Evolutionary conservation across 2,329 filamentous ascomycete species (phyloP), one percentile per base, ranked within the genome.

Genomic region (Xylariales sp.): DNA sequence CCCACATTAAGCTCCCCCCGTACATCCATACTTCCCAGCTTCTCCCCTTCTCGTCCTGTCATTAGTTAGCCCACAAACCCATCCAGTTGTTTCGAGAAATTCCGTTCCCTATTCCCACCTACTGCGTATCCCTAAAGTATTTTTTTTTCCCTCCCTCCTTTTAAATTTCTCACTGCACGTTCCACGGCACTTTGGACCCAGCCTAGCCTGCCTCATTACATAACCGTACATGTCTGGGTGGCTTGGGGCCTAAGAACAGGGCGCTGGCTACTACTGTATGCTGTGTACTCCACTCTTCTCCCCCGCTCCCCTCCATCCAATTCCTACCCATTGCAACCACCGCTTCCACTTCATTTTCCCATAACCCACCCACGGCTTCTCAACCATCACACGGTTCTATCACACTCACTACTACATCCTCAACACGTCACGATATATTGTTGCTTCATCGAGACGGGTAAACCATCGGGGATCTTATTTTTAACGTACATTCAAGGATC

Each of bases 271-370:
- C 35, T 20, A 30, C 35, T 31, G 35, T 21, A 17, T 28, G 23
- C 35, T 20, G 15, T 15, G 8, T 30, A 27, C 27, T 38, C 35
- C 35, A 38, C 35, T 31, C 21, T 25, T 31, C 28, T 7, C 35
- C 35, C 35, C 35, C 35, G 35, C 35, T 38, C 35, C 35, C 35
- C 35, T 38, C 35, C 35, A 38, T 38, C 31, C 35, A 31, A 38
- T 38, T 38, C 35, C 35, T 38, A 19, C 28, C 35, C 35, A 20
- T 31, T 31, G 35, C 28, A 38, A 38, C 35, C 35, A 38, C 35
- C 35, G 20, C 25, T 30, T 31, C 13, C 16, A 20, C 31, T 19
- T 25, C n/a, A n/a, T 27, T 35, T 24, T 19, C 12, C n/a, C 28
- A 30, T 15, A 29, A 31, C n/a, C 35, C 28, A 27, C 35, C 28